These are phyloP conservation scores for Cyclocybe cylindracea DNA, from an alignment of 768 basidiomycete genomes.

Conservation along the genomic window DNA sequence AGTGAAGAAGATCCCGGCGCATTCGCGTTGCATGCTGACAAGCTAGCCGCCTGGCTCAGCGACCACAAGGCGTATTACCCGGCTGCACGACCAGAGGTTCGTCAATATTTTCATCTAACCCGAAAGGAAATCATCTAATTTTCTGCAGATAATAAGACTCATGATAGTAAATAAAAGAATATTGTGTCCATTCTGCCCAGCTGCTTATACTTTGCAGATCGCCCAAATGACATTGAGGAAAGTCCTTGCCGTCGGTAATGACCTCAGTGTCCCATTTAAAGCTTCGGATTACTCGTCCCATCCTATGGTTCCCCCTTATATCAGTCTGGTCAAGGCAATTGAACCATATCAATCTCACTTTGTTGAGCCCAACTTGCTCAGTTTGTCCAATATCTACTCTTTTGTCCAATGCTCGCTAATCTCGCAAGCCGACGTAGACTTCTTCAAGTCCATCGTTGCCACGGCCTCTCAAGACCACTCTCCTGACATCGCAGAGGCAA, in stretches of 20 bases:
- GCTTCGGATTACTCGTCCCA: conserved; percentile 26
- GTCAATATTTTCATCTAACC: conserved; percentile 8
- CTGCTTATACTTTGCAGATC: conserved; percentile 23
- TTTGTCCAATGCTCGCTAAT: background rate
- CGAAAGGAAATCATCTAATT: background rate
- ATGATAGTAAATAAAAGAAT: conserved; percentile 37
- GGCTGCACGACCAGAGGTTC: conserved; percentile 48
- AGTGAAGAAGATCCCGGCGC: conserved; percentile 22
- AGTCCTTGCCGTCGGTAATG: conserved; percentile 22
- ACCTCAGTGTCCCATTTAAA: conserved; percentile 26
- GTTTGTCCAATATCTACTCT: conserved; percentile 16
- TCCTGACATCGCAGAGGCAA: background rate
- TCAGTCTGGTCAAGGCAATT: conserved; percentile 31
- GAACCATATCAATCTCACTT: conserved; percentile 30
- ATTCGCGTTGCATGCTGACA: conserved; percentile 30
- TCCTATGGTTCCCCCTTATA: conserved; percentile 36
- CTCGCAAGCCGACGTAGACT: background rate
- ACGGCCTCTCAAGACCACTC: background rate
- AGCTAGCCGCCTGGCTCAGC: conserved; percentile 45
- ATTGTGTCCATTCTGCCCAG: background rate
- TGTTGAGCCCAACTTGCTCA: conserved; percentile 32
- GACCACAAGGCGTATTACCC: conserved; percentile 55
- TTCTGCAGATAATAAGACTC: conserved; percentile 47
- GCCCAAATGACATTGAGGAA: conserved; percentile 37
- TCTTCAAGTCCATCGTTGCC: background rate